Evolutionary conservation across 1,284 basidiomycete species (phyloP).

Genomic region (Sporisorium scitamineum): DNA sequence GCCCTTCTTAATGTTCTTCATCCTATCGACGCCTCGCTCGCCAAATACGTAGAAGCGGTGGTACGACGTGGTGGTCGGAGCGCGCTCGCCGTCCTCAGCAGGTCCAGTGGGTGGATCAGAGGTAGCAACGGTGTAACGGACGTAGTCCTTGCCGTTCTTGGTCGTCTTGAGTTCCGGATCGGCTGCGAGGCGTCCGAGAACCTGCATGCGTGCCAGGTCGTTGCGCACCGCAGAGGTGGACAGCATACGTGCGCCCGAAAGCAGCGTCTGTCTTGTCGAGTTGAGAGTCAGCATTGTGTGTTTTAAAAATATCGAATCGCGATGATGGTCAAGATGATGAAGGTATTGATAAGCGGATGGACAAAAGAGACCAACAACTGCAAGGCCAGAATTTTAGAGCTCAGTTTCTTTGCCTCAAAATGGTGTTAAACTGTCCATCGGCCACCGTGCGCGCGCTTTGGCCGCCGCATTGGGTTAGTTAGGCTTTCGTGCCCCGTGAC

Average conservation of each 20-base stretch:
- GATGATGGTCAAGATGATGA: background rate
- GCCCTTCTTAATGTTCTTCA: constrained; percentile 61
- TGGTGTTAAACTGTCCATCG: background rate
- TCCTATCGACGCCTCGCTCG: constrained; percentile 54
- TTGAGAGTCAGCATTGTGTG: constrained; percentile 26
- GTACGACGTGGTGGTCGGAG: constrained; percentile 53
- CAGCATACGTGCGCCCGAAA: constrained; percentile 43
- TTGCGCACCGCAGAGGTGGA: constrained; percentile 52
- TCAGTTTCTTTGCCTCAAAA: constrained; percentile 6
- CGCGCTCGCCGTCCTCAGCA: constrained; percentile 51
- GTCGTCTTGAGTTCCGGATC: constrained; percentile 64
- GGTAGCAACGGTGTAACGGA: constrained; percentile 66
- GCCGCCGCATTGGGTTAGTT: constrained; percentile 5
- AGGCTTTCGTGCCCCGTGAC: background rate
- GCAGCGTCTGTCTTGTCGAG: constrained; percentile 28
- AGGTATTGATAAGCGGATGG: constrained; percentile 2
- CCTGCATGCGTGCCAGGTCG: constrained; percentile 64
- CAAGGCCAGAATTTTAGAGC: constrained; percentile 19
- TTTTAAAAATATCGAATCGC: background rate
- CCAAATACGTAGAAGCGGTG: constrained; percentile 65
- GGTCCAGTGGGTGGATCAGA: constrained; percentile 61
- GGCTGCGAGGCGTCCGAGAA: constrained; percentile 64
- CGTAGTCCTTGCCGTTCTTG: constrained; percentile 66
- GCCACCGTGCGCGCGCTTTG: constrained; percentile 9
- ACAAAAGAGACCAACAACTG: background rate